Evolutionary conservation across 2,329 filamentous ascomycete genomes (phyloP).

Genomic region (Fusarium tjaetaba): DNA sequence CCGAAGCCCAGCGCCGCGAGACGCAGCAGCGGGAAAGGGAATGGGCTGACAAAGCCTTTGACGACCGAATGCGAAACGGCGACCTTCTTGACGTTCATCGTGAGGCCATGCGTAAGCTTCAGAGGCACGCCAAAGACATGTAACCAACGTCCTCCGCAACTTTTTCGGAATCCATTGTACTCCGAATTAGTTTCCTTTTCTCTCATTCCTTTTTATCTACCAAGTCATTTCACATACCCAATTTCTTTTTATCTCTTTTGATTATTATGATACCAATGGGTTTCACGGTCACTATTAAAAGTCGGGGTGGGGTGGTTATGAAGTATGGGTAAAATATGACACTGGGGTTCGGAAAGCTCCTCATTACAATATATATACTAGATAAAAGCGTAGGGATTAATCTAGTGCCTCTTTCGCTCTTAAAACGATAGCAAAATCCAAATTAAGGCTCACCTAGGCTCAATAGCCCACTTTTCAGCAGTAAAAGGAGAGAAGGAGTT

Average conservation of each 20-base stretch:
- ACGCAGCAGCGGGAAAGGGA: constrained; percentile 67
- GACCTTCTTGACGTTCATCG: constrained; percentile 81
- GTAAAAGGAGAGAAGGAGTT: neutral
- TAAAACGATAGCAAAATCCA: constrained; percentile 17
- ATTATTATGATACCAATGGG: constrained; percentile 43
- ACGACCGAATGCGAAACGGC: constrained; percentile 79
- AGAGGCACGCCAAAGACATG: constrained; percentile 57
- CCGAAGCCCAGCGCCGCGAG: constrained; percentile 68
- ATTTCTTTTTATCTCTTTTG: constrained; percentile 23
- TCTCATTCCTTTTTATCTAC: constrained; percentile 7
- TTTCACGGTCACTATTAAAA: constrained; percentile 29
- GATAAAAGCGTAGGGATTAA: constrained; percentile 5
- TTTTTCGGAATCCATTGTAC: neutral
- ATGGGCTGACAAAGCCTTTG: constrained; percentile 70
- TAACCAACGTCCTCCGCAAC: neutral
- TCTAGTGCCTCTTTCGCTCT: constrained; percentile 17
- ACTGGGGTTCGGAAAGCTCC: constrained; percentile 14
- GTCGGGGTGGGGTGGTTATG: constrained; percentile 18
- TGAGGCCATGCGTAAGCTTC: constrained; percentile 83
- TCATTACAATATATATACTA: constrained; percentile 27
- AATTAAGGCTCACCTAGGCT: neutral
- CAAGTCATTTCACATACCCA: constrained; percentile 23
- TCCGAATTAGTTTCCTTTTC: constrained; percentile 7
- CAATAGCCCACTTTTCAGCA: neutral
- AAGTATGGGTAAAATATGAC: constrained; percentile 24